A percentile compares a stretch with the other conserved stretches of the same genome.
phyloP scores from a whole-genome alignment of 345 rosid genomes.

The Brassica cretica region DNA sequence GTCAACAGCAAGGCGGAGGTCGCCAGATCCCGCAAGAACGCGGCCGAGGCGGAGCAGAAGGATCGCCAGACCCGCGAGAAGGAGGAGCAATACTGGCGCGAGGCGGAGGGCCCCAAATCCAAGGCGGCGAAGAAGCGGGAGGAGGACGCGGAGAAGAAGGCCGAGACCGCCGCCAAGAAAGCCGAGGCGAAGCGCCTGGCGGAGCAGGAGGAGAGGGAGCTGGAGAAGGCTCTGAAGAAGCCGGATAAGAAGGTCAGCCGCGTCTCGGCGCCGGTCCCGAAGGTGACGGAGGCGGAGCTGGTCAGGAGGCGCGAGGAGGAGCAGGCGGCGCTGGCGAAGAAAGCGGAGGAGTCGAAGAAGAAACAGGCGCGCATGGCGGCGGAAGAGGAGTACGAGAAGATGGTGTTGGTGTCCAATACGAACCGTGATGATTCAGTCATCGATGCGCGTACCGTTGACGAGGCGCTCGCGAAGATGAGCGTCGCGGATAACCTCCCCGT shows the following conservation, averaged over 20 bases:
- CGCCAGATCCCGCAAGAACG: conserved; percentile 72
- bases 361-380: conserved; percentile 68
- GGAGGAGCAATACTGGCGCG: conserved; percentile 94
- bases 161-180: conserved; percentile 65
- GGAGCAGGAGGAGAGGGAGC: conserved; percentile 78
- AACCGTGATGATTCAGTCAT: conserved; percentile 83
- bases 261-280: conserved; percentile 74
- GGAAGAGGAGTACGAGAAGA: conserved; percentile 88
- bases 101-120: conserved; percentile 77
- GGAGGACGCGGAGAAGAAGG: conserved; percentile 87
- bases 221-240: conserved; percentile 68
- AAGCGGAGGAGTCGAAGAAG: conserved; percentile 71
- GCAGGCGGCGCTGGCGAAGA: conserved; percentile 62
- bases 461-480: conserved; percentile 74
- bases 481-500: conserved; percentile 70
- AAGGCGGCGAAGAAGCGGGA: conserved; percentile 84
- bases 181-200: conserved; percentile 79
- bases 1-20: conserved; percentile 94
- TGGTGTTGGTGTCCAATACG: conserved; percentile 73
- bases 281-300: conserved; percentile 87
- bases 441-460: conserved; percentile 85
- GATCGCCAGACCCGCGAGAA: conserved; percentile 71
- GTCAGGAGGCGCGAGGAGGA: conserved; percentile 62
- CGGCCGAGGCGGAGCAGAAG: conserved; percentile 72
- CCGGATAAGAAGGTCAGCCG: conserved; percentile 85